Evolutionary conservation across 2,329 filamentous ascomycete species (phyloP), one percentile per base, ranked within the genome.

Genomic region (Cytospora mali): DNA sequence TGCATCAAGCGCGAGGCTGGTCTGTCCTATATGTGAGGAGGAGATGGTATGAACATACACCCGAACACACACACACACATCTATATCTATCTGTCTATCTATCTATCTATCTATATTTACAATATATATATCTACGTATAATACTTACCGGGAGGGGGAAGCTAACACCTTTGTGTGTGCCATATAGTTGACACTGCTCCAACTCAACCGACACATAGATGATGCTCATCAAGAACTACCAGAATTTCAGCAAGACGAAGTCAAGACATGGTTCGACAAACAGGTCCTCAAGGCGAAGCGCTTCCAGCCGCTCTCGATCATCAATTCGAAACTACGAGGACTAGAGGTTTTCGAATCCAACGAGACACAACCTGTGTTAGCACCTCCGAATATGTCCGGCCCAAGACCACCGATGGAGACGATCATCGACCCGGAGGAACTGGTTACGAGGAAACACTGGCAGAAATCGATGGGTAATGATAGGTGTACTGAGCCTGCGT

Each of bases 11-110:
- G 85, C 85, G 67, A 85, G 85, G 75, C 86, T 99, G 64, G 87
- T 94, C 61, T 99, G 95, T 75, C 95, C 95, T n/a, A 99, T 99
- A 73, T 99, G 95, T 77, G 93, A 88, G 69, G 96, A 98, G 78
- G 93, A 97, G 76, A 99, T 99, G 95, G 93, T 95, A 79, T 54
- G 54, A 33, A 49, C 27, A 27, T 13, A 33, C 35, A 27, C 27
- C 11, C 11, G 9, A 21, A 21, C 18, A 28, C 7, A 18, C 14
- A 18, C 35, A 39, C 2, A 39, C 14, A 39, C 14, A n/a, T 18
- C 16, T 2, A 39, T 6, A 39, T 4, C n/a, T n/a, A n/a, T n/a
- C n/a, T n/a, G n/a, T n/a, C n/a, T n/a, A n/a, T n/a, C n/a, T n/a
- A n/a, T n/a, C n/a, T n/a, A n/a, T n/a, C n/a, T n/a, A n/a, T n/a